Percentiles rank a stretch among this genome's conserved stretches.
phyloP scores from a whole-genome alignment of 805 yeast species.

The Yarrowia sp. region DNA sequence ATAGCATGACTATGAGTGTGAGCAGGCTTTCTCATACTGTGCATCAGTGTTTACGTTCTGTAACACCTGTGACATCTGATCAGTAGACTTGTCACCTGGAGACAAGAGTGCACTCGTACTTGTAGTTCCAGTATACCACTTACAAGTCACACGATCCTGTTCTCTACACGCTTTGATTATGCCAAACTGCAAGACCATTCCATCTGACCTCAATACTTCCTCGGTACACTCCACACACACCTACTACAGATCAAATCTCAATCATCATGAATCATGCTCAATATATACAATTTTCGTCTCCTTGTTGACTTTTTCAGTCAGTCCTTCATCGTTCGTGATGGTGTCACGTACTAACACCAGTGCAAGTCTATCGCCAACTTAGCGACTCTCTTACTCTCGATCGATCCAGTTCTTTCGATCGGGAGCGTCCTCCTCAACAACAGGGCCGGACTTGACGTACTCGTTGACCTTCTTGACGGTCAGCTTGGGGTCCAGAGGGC shows the following conservation, averaged over 20 bases:
- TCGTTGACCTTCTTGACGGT: conserved; percentile 76
- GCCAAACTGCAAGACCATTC: too few species aligned
- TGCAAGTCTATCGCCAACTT: not conserved
- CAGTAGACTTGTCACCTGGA: too few species aligned
- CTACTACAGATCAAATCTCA: not conserved
- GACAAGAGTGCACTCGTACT: too few species aligned
- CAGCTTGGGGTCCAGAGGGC: conserved; percentile 74
- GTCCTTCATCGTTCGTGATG: not conserved
- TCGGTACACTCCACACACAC: too few species aligned
- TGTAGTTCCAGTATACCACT: too few species aligned
- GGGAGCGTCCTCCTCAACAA: conserved; percentile 46
- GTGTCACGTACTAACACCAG: not conserved
- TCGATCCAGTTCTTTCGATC: conserved; percentile 44
- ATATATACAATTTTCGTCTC: conserved; percentile 26
- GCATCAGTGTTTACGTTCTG: too few species aligned
- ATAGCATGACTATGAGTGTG: too few species aligned
- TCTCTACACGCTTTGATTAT: too few species aligned
- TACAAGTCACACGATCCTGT: too few species aligned
- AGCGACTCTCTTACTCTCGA: conserved; percentile 41
- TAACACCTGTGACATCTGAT: too few species aligned
- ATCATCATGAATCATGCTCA: conserved; percentile 19
- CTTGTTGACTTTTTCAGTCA: not conserved
- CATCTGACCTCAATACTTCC: too few species aligned
- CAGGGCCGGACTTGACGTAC: conserved; percentile 74
- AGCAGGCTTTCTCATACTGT: too few species aligned